Base-by-base conservation (phyloP, 2,329 filamentous ascomycete species). In the Botrytis galanthina region DNA sequence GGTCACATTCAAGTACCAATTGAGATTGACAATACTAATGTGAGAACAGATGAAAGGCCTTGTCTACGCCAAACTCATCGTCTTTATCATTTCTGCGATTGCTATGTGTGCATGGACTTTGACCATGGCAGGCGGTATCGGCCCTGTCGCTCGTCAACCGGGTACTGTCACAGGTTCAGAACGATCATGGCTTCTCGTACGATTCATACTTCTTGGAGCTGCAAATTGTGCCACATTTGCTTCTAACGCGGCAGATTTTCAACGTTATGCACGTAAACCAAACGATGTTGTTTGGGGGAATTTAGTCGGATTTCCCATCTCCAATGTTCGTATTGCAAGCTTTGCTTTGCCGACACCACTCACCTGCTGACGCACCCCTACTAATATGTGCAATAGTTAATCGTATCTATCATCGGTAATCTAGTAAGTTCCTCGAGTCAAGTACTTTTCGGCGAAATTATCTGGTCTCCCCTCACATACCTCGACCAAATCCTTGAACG, bases 201-300 rank as follows among this genome's bases (percentile, higher is more conserved):
- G 80, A 35, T 83, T 83, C 77, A 75, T 84, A 68, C 78, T 82
- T 39, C 77, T 84, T 18, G 81, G 81, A 61, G 76, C 81, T 26
- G 79, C 81, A 51, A 81, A 81, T 73, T 81, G 80, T 60, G 80
- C 80, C 12, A 84, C 81, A 8, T 84, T 81, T 76, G 82, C 79
- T n/a, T 81, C 79, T 57, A 84, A 84, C 74, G 83, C 83, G 5
- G 81, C 83, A 0, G 83, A 85, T 76, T 82, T 85, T 62, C 83
- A 84, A 73, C 80, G 84, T 26, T 86, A 85, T 75, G 82, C 84
- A 0, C 76, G 71, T 0, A 81, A 81, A 60, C 82, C 83, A 1
- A 82, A 80, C 16, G 83, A 86, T 74, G 81, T 83, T 1, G 79
- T 86, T 29, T 44, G 82, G 7, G 83, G 83, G 1, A 83, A 85